Percentiles rank a stretch among this genome's conserved stretches.
phyloP scores from a whole-genome alignment of 495 filamentous ascomycete species.

The Penicillium bialowiezense region DNA sequence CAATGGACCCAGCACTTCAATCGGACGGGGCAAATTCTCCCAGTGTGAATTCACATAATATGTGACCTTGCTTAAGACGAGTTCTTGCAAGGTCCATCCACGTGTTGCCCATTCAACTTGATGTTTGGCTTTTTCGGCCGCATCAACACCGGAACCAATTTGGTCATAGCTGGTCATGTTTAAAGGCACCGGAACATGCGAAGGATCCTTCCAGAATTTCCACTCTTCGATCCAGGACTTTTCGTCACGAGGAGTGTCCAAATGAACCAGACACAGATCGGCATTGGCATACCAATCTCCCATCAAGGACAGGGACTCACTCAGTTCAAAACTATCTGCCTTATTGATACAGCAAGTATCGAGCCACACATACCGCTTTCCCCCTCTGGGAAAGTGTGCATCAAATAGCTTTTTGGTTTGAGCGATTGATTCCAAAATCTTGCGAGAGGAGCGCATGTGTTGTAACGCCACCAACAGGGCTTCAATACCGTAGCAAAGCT shows the following conservation, averaged over 20 bases:
- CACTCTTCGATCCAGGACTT: slow-evolving; percentile 22
- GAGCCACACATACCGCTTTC: slow-evolving; percentile 45
- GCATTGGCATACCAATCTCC: slow-evolving; percentile 49
- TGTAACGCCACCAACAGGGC: slow-evolving; percentile 32
- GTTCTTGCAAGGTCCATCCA: slow-evolving; percentile 50
- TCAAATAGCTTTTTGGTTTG: slow-evolving; percentile 35
- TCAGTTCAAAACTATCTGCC: slow-evolving; percentile 33
- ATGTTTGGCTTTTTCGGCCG: neutral
- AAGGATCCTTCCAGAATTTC: slow-evolving; percentile 16
- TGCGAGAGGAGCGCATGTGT: slow-evolving; percentile 37
- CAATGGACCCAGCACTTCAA: slow-evolving; percentile 36
- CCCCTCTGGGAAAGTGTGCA: slow-evolving; percentile 27
- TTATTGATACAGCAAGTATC: slow-evolving; percentile 52
- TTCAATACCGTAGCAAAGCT: slow-evolving; percentile 32
- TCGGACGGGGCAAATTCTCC: slow-evolving; percentile 29
- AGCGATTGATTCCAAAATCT: slow-evolving; percentile 32
- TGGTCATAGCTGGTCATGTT: slow-evolving; percentile 5
- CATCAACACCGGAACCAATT: neutral
- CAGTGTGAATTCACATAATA: slow-evolving; percentile 43
- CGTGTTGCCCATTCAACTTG: slow-evolving; percentile 36
- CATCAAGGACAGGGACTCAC: slow-evolving; percentile 44
- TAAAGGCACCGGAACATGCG: neutral
- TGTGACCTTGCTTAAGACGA: slow-evolving; percentile 46
- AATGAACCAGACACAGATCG: slow-evolving; percentile 45
- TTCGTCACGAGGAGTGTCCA: slow-evolving; percentile 30